Evolutionary conservation across 331 rosid genomes (phyloP).

Genomic region (Dryas integrifolia): DNA sequence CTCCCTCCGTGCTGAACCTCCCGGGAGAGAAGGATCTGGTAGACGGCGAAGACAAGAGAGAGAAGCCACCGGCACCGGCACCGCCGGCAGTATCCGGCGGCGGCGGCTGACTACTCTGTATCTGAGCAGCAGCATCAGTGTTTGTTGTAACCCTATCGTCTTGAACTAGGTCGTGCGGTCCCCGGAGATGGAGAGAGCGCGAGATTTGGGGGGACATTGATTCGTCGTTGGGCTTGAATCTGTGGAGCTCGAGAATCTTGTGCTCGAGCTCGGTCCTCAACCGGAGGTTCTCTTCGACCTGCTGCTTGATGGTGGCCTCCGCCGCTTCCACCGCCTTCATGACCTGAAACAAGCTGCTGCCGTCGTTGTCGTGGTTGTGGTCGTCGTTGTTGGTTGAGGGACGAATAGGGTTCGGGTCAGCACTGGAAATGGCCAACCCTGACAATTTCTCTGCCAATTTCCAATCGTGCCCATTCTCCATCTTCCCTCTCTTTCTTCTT

Average conservation of each 20-base stretch:
- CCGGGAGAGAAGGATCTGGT: constrained; percentile 2
- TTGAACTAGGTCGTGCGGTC: constrained; percentile 6
- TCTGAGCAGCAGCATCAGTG: no score
- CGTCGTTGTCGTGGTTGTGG: constrained; percentile 41
- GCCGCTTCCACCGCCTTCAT: constrained; percentile 96
- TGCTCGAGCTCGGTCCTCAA: constrained; percentile 18
- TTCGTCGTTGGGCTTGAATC: constrained; percentile 4
- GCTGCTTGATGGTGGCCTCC: constrained; percentile 82
- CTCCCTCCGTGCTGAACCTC: background rate
- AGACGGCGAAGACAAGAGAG: constrained; percentile 4
- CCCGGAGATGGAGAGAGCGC: background rate
- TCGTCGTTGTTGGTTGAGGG: constrained; percentile 23
- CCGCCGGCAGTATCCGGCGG: background rate
- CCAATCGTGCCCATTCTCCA: constrained; percentile 87
- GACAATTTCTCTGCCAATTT: constrained; percentile 66
- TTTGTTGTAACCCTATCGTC: background rate
- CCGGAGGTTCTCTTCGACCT: constrained; percentile 41
- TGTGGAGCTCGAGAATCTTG: constrained; percentile 14
- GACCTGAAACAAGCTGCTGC: constrained; percentile 68
- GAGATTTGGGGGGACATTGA: background rate
- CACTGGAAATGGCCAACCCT: constrained; percentile 45
- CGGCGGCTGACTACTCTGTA: background rate
- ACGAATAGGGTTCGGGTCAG: constrained; percentile 18
- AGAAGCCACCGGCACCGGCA: background rate
- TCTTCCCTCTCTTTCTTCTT: constrained; percentile 30